Conservation (phyloP, 116 monocot species). For the Cymodocea nodosa region DNA sequence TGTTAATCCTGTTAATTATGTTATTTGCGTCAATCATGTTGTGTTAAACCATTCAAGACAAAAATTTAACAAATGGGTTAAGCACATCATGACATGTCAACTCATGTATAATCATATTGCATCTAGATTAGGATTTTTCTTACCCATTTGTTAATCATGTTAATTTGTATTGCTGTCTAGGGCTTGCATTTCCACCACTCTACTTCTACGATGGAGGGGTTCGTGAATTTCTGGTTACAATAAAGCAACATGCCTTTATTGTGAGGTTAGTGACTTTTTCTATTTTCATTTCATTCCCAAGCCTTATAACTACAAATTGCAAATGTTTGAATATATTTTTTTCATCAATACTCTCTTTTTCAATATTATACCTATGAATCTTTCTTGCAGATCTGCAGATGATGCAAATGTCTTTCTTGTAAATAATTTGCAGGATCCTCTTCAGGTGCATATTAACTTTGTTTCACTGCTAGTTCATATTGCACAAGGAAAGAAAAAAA, state of each 20-base stretch:
- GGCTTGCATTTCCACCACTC: slow-evolving; percentile 83
- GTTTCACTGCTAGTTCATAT: neutral
- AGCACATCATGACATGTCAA: no score
- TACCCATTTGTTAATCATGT: neutral
- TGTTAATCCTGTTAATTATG: no score
- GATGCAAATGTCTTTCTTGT: slow-evolving; percentile 98
- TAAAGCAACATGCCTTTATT: slow-evolving; percentile 82
- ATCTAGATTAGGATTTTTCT: neutral
- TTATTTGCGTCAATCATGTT: no score
- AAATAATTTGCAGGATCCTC: slow-evolving; percentile 87
- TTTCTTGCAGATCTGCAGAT: slow-evolving; percentile 62
- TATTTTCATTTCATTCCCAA: slow-evolving; percentile 6
- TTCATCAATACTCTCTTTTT: neutral
- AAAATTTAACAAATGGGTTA: no score
- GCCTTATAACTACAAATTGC: neutral
- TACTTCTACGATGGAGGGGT: slow-evolving; percentile 97
- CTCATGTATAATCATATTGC: no score
- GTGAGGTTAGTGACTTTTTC: slow-evolving; percentile 41
- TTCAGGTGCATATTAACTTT: slow-evolving; percentile 50
- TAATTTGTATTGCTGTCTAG: slow-evolving; percentile 18
- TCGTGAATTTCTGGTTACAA: slow-evolving; percentile 76
- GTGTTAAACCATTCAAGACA: no score
- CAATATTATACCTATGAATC: neutral
- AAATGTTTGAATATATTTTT: neutral
- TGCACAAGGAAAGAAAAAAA: neutral